Conservation (phyloP, 345 rosid species). For the Citrus glauca region DNA sequence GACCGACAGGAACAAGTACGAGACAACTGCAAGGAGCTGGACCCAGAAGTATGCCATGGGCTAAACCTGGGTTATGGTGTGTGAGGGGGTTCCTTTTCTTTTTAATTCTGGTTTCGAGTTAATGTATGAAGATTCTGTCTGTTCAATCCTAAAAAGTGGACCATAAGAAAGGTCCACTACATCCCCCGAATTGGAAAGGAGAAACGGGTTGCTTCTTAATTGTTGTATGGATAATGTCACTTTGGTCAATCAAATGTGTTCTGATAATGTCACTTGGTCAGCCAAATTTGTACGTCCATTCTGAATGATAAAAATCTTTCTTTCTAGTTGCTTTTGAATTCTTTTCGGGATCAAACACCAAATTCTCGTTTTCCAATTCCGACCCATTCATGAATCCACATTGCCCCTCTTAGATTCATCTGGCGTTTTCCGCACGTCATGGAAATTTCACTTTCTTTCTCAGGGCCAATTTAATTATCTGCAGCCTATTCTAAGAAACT, state of each 20-base stretch:
- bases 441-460: too few species aligned
- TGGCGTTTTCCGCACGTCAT: too few species aligned
- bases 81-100: conserved; percentile 15
- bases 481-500: too few species aligned
- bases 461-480: too few species aligned
- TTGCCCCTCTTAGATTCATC: too few species aligned
- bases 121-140: conserved; percentile 34
- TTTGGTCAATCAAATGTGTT: conserved; percentile 11
- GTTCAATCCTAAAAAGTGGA: conserved; percentile 28
- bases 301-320: not conserved
- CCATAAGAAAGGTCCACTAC: conserved; percentile 20
- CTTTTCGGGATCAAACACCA: not conserved
- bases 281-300: conserved; percentile 7
- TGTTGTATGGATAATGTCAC: conserved; percentile 37
- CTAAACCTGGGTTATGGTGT: conserved; percentile 21
- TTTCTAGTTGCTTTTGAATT: not conserved
- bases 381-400: too few species aligned
- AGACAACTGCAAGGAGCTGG: conserved; percentile 98
- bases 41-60: conserved; percentile 99
- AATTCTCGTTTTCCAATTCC: not conserved
- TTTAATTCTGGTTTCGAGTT: conserved; percentile 21
- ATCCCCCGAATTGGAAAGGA: conserved; percentile 10
- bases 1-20: conserved; percentile 87
- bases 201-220: conserved; percentile 15
- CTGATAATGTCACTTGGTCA: conserved; percentile 11